Conservation (phyloP, 1,284 basidiomycete species). For the Tilletia caries region DNA sequence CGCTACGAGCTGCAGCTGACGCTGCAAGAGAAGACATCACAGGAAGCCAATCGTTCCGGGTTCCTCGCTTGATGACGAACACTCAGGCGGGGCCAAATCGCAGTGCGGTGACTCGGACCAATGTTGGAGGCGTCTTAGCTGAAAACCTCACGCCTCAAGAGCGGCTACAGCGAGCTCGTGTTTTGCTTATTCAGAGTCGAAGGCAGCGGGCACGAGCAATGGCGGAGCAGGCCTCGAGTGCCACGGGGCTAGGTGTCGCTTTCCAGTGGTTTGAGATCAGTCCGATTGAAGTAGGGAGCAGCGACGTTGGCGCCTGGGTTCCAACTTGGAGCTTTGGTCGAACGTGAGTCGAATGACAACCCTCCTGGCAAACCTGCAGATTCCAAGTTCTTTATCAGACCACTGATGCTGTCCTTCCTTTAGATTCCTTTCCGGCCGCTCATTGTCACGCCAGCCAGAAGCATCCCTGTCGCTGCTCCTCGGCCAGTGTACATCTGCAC, state of each 20-base stretch:
- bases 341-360: slow-evolving; percentile 20
- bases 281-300: slow-evolving; percentile 51
- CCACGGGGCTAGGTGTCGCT: neutral
- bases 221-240: slow-evolving; percentile 9
- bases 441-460: slow-evolving; percentile 37
- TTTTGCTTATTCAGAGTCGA: slow-evolving; percentile 1
- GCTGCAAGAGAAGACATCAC: neutral
- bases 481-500: slow-evolving; percentile 52
- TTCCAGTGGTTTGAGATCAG: slow-evolving; percentile 54
- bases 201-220: neutral
- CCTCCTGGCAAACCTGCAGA: no score
- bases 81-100: neutral
- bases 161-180: neutral
- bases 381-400: no score
- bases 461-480: slow-evolving; percentile 44
- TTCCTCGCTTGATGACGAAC: neutral
- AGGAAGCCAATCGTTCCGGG: neutral
- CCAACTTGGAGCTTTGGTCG: slow-evolving; percentile 53
- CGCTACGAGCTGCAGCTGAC: neutral
- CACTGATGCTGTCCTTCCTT: neutral
- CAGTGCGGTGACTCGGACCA: neutral
- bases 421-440: slow-evolving; percentile 34
- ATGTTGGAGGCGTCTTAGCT: neutral
- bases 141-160: slow-evolving; percentile 7
- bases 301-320: slow-evolving; percentile 51